phyloP scores from a whole-genome alignment of 345 rosid genomes.

The Toxicodendron radicans region DNA sequence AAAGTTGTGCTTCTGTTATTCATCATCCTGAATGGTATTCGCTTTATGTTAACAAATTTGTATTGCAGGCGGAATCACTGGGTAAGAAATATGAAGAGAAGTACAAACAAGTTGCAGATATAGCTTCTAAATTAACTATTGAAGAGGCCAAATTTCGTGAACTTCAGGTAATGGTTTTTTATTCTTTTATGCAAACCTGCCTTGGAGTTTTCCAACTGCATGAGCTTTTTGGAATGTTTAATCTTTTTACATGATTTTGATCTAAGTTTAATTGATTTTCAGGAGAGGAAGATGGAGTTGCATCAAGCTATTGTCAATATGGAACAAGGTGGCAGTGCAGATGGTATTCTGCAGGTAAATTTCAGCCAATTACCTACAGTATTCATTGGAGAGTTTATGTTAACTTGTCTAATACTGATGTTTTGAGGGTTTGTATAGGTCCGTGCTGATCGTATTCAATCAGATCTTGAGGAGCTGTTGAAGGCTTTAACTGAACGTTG shows the following conservation, averaged over 20 bases:
- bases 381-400: slow-evolving; percentile 14
- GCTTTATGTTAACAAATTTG: slow-evolving; percentile 25
- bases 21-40: slow-evolving; percentile 17
- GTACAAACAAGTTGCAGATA: slow-evolving; percentile 94
- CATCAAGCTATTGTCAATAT: slow-evolving; percentile 83
- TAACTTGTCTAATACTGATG: slow-evolving; percentile 10
- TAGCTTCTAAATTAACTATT: slow-evolving; percentile 89
- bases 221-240: background rate
- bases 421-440: slow-evolving; percentile 52
- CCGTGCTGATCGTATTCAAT: slow-evolving; percentile 94
- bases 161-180: slow-evolving; percentile 57
- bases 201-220: slow-evolving; percentile 1
- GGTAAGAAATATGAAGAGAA: slow-evolving; percentile 96
- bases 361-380: slow-evolving; percentile 13
- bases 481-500: slow-evolving; percentile 75
- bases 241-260: background rate
- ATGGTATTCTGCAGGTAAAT: slow-evolving; percentile 93
- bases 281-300: slow-evolving; percentile 85
- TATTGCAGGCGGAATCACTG: slow-evolving; percentile 74
- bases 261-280: slow-evolving; percentile 24
- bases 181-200: background rate
- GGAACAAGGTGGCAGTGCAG: slow-evolving; percentile 94
- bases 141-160: slow-evolving; percentile 96
- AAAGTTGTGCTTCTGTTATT: slow-evolving; percentile 9
- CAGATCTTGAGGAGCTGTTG: slow-evolving; percentile 89